Percentiles rank a stretch among this genome's conserved stretches.
phyloP scores from a whole-genome alignment of 2,329 filamentous ascomycete species.

The Bisporella sp. region DNA sequence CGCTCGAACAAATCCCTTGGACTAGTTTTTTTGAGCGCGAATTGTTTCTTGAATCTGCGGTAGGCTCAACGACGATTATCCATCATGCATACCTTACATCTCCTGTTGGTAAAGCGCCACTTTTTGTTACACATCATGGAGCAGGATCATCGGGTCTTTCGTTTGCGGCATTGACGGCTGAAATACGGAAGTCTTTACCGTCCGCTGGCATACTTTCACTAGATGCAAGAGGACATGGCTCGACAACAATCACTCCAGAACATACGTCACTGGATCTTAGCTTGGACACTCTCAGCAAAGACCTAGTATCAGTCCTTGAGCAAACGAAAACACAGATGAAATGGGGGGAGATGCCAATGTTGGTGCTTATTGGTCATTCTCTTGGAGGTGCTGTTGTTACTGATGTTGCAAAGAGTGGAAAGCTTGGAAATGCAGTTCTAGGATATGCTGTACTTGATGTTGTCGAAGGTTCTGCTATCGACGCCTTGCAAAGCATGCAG shows the following conservation, averaged over 20 bases:
- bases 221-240: slow-evolving; percentile 84
- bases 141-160: slow-evolving; percentile 89
- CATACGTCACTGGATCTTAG: slow-evolving; percentile 54
- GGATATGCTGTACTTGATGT: slow-evolving; percentile 91
- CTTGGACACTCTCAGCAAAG: slow-evolving; percentile 63
- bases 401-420: slow-evolving; percentile 63
- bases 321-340: slow-evolving; percentile 60
- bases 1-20: slow-evolving; percentile 50
- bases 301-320: slow-evolving; percentile 64
- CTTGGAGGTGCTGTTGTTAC: slow-evolving; percentile 89
- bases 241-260: slow-evolving; percentile 43
- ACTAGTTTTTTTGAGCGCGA: slow-evolving; percentile 87
- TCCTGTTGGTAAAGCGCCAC: slow-evolving; percentile 62
- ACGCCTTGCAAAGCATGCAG: slow-evolving; percentile 91
- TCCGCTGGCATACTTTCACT: slow-evolving; percentile 76
- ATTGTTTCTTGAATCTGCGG: slow-evolving; percentile 57
- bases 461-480: slow-evolving; percentile 92
- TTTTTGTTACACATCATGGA: slow-evolving; percentile 93
- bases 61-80: slow-evolving; percentile 40
- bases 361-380: slow-evolving; percentile 85
- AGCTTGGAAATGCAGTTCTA: slow-evolving; percentile 61
- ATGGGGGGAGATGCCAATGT: slow-evolving; percentile 67
- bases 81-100: slow-evolving; percentile 88
- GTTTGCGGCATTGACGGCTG: slow-evolving; percentile 73
- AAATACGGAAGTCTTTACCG: slow-evolving; percentile 71